Percentiles rank a stretch among this genome's conserved stretches.
phyloP scores from a whole-genome alignment of 495 filamentous ascomycete species.

The Neohortaea acidophila region DNA sequence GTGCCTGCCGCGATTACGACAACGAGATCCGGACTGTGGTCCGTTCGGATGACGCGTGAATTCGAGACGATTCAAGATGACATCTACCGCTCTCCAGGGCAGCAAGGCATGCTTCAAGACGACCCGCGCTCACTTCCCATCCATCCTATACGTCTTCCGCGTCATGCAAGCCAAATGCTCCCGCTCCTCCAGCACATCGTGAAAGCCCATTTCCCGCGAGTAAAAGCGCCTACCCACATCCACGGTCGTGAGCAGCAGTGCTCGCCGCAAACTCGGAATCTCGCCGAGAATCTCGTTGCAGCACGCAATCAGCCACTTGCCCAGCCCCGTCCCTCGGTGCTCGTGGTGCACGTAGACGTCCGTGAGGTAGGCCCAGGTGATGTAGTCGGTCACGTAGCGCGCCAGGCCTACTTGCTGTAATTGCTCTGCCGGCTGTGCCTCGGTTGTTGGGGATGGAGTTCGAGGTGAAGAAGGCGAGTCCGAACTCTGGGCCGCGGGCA shows the following conservation, averaged over 20 bases:
- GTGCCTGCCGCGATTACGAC: too few species aligned
- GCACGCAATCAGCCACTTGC: slow-evolving; percentile 45
- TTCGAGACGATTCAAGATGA: too few species aligned
- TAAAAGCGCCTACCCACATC: slow-evolving; percentile 3
- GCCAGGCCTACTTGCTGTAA: slow-evolving; percentile 40
- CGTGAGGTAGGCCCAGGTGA: slow-evolving; percentile 53
- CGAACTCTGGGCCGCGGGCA: background rate
- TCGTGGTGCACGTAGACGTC: slow-evolving; percentile 47
- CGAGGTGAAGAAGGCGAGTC: slow-evolving; percentile 10
- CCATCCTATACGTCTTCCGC: background rate
- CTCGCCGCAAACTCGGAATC: slow-evolving; percentile 41
- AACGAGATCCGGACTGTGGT: too few species aligned
- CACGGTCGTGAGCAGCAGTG: slow-evolving; percentile 36
- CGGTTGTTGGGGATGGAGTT: slow-evolving; percentile 2
- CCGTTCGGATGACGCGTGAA: too few species aligned
- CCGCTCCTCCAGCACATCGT: slow-evolving; percentile 3
- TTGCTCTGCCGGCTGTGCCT: background rate
- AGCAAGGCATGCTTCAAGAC: too few species aligned
- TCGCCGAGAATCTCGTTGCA: slow-evolving; percentile 37
- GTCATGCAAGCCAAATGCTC: slow-evolving; percentile 1
- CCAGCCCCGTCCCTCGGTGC: slow-evolving; percentile 45
- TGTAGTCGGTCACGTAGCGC: slow-evolving; percentile 47
- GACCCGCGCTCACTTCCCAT: background rate
- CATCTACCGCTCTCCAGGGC: too few species aligned
- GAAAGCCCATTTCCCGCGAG: slow-evolving; percentile 4